Base-by-base conservation (phyloP, 441 rosid genomes). In the Euphorbia celastroides region DNA sequence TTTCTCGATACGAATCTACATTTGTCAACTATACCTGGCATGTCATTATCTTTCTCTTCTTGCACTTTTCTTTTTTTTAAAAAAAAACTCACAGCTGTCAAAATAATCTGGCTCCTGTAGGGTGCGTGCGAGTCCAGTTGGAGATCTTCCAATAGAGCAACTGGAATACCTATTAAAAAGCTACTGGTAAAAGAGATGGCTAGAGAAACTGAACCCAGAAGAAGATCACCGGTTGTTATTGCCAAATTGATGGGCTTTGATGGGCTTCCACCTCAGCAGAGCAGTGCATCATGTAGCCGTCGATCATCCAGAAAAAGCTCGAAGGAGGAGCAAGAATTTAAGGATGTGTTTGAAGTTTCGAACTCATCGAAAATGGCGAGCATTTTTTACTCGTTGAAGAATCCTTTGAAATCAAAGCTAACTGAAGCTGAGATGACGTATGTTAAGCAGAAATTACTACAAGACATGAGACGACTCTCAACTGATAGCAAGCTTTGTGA, bases 161-260 rank as follows among this genome's bases (percentile, higher is more conserved):
- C 65, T 52, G 88, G 87, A 44, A 79, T 80, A 27, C 90, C 91
- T 0, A 82, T 90, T 80, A 88, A 90, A 79, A 88, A 83, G 77
- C 77, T 88, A 64, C 71, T 92, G 55, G 90, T 86, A 0, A 85
- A 85, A 79, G 93, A 90, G 81, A 95, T 90, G 97, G 77, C 88
- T 3, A 84, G 75, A 78, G 96, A 88, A 52, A 78, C 77, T 48
- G 90, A 84, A 74, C 70, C 81, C 70, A 90, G 79, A 70, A 82
- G 88, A 68, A 83, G 89, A 68, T 72, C 97, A 65, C 97, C 96
- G 1, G 78, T 88, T 71, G 86, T 90, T 69, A 83, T 95, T 75
- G 99, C 93, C 2, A 80, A 90, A 75, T 79, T 95, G 75, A 95
- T 92, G 99, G 99, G 99, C 69, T 87, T 92, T 20, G 98, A 95